Evolutionary conservation across 2,329 filamentous ascomycete species (phyloP), one percentile per base, ranked within the genome.

Genomic region (Polychaeton citri): DNA sequence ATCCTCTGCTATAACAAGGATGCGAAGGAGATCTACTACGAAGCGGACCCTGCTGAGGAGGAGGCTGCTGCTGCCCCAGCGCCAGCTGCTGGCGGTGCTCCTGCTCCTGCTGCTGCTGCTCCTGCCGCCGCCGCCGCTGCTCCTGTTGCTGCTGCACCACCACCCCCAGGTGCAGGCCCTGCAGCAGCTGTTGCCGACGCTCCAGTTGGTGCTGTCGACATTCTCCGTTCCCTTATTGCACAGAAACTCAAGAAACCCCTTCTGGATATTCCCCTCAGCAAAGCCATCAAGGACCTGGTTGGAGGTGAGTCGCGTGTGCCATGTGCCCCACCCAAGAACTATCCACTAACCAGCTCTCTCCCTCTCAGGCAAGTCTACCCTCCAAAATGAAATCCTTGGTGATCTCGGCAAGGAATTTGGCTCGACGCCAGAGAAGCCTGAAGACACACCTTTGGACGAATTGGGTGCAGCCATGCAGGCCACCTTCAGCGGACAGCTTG

Each of bases 1-100:
- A 95, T 98, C 58, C 75, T 98, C 38, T 96, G 90, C 71, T 98
- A 96, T 70, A 96, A 94, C 71, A 98, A 98, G 64, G 90, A 98
- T 57, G 82, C 86, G 38, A 96, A 95, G 62, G 90, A 98, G 62
- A 98, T 98, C 47, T 98, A 98, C 70, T 98, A 98, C 63, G 88
- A 95, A 57, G 87, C 93, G 31, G 90, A 98, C 55, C 90, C 90
- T 0, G 69, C 93, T 19, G 85, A 92, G 54, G 90, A 98, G 39
- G 90, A 96, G 62, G 73, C 81, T 13, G 49, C 57, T 51, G 54
- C 53, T 32, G 72, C 81, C 18, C 39, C 59, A 51, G 56, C 56
- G 32, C 66, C 78, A 1, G 59, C 67, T 9, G 56, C 63, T 43
- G 58, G 71, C 33, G 48, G 62, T 16, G 57, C 65, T 26, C 53